phyloP scores from a whole-genome alignment of 2,329 filamentous ascomycete genomes.

The Nemania bipapillata region DNA sequence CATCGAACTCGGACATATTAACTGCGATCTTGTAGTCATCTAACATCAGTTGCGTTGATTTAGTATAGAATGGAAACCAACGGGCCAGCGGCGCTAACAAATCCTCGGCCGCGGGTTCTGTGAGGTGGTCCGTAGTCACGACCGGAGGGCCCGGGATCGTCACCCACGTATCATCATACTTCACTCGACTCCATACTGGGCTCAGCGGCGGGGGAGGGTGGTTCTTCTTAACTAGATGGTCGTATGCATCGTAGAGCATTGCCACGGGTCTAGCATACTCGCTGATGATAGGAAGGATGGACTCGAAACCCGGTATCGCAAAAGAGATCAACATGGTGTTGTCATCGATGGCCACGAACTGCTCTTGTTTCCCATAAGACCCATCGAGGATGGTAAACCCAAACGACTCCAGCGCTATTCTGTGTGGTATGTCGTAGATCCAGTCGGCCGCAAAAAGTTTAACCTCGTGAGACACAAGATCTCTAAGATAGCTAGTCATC shows the following conservation, averaged over 20 bases:
- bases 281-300: slow-evolving; percentile 24
- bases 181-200: slow-evolving; percentile 28
- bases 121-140: neutral
- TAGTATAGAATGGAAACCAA: slow-evolving; percentile 27
- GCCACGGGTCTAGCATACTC: slow-evolving; percentile 33
- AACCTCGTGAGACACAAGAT: slow-evolving; percentile 14
- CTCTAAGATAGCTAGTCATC: slow-evolving; percentile 21
- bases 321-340: slow-evolving; percentile 33
- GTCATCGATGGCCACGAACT: slow-evolving; percentile 27
- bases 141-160: slow-evolving; percentile 27
- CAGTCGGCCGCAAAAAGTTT: slow-evolving; percentile 32
- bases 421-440: slow-evolving; percentile 22
- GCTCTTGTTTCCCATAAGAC: slow-evolving; percentile 20
- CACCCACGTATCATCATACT: slow-evolving; percentile 17
- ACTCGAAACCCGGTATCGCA: slow-evolving; percentile 19
- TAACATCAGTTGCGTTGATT: slow-evolving; percentile 26
- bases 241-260: slow-evolving; percentile 30
- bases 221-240: slow-evolving; percentile 9
- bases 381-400: slow-evolving; percentile 24
- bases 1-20: slow-evolving; percentile 23
- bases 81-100: neutral
- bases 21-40: slow-evolving; percentile 22
- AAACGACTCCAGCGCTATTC: slow-evolving; percentile 1
- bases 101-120: neutral
- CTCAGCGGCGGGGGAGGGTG: slow-evolving; percentile 6